A percentile compares a stretch with the other conserved stretches of the same genome.
Evolutionary conservation across 1,284 basidiomycete genomes (phyloP).

Genomic region (Prillingera fragicola): DNA sequence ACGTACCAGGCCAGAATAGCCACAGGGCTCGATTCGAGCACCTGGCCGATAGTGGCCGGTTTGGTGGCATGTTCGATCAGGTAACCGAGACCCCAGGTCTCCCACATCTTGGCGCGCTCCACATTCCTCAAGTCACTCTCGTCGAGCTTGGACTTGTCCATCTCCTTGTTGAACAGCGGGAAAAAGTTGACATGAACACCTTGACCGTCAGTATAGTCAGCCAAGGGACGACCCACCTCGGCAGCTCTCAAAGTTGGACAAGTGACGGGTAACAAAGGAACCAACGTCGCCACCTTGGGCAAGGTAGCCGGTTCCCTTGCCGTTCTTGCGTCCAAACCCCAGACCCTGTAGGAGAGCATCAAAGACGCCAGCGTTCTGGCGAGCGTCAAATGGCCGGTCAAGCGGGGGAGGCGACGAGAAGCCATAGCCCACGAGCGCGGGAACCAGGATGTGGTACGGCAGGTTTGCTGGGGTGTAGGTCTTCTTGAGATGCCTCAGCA

Average conservation of each 20-base stretch:
- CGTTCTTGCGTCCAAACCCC: constrained; percentile 25
- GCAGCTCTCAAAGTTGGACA: constrained; percentile 26
- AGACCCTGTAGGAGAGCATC: constrained; percentile 43
- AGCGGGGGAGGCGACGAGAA: constrained; percentile 38
- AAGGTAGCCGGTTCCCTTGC: constrained; percentile 28
- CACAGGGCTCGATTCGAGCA: constrained; percentile 43
- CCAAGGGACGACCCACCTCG: constrained; percentile 23
- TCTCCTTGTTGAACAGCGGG: constrained; percentile 9
- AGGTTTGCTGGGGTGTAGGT: constrained; percentile 28
- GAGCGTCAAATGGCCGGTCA: constrained; percentile 32
- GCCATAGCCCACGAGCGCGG: constrained; percentile 38
- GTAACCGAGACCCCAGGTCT: constrained; percentile 13
- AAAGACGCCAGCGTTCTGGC: constrained; percentile 33
- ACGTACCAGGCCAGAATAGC: constrained; percentile 47
- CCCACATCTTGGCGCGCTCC: constrained; percentile 9
- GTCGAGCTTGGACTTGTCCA: constrained; percentile 13
- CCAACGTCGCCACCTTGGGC: constrained; percentile 47
- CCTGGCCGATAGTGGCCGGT: constrained; percentile 46
- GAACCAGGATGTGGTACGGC: constrained; percentile 34
- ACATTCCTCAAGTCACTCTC: constrained; percentile 9
- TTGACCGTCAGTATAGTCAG: neutral
- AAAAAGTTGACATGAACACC: constrained; percentile 34
- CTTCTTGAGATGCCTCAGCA: constrained; percentile 25
- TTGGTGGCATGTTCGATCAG: constrained; percentile 38
- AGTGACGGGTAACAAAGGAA: constrained; percentile 23